A percentile compares a stretch with the other conserved stretches of the same genome.
Conservation (phyloP, 352 stramenopile genomes). For the Phytophthora chlamydospora region DNA sequence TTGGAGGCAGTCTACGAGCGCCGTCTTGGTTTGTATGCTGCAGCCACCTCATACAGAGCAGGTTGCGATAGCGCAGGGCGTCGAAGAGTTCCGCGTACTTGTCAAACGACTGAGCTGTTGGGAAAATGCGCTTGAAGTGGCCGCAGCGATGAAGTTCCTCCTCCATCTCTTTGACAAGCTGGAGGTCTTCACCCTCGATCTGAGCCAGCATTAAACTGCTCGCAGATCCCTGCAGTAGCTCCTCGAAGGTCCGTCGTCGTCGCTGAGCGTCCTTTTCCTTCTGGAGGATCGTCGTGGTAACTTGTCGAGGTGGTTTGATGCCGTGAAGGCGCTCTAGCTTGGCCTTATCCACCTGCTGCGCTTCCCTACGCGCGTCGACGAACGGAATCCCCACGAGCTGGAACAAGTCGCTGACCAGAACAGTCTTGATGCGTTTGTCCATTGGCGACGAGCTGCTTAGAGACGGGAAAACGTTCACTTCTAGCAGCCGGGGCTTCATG, state of each 20-base stretch:
- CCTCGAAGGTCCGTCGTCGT: slow-evolving; percentile 42
- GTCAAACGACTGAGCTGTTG: slow-evolving; percentile 57
- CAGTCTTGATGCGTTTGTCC: slow-evolving; percentile 91
- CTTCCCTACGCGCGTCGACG: slow-evolving; percentile 38
- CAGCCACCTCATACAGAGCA: slow-evolving; percentile 68
- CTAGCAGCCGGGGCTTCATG: slow-evolving; percentile 86
- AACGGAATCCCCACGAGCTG: slow-evolving; percentile 78
- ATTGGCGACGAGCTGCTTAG: slow-evolving; percentile 86
- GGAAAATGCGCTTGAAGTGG: slow-evolving; percentile 82
- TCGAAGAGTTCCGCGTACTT: slow-evolving; percentile 65
- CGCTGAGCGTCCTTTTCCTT: slow-evolving; percentile 26
- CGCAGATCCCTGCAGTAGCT: slow-evolving; percentile 35
- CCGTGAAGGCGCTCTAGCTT: slow-evolving; percentile 60
- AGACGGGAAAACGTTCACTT: slow-evolving; percentile 92
- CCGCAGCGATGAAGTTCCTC: slow-evolving; percentile 65
- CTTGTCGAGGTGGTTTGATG: slow-evolving; percentile 27
- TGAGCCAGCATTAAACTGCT: slow-evolving; percentile 32
- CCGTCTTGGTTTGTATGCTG: slow-evolving; percentile 36
- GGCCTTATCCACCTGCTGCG: slow-evolving; percentile 45
- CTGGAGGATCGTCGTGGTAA: slow-evolving; percentile 7
- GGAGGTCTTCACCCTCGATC: slow-evolving; percentile 63
- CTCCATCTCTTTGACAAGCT: slow-evolving; percentile 62
- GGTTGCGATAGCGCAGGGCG: slow-evolving; percentile 53
- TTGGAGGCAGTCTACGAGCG: slow-evolving; percentile 22
- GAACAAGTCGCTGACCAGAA: slow-evolving; percentile 87